Base-by-base conservation (phyloP, 2,329 filamentous ascomycete genomes). In the Cryoendolithus antarcticus region DNA sequence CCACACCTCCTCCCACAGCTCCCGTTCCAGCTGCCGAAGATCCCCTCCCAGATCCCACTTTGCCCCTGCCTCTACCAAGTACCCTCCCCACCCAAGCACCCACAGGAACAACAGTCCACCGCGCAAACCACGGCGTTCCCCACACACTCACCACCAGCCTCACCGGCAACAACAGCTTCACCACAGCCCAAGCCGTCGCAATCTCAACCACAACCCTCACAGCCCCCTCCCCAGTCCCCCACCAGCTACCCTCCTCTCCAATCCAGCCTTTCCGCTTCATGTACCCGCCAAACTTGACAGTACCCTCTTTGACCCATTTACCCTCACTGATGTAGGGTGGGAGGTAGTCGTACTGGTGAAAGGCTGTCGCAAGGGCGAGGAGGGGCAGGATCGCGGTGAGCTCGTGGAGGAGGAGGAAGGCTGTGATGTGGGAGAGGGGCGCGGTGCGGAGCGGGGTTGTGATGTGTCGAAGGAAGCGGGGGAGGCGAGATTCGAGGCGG, bases 81-180 rank as follows among this genome's bases (percentile, higher is more conserved):
- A 40, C 13, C 34, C 40, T 41, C 37, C 53, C 51, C 40, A 72
- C 63, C 7, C 67, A 10, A 29, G 55, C 56, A 44, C 52, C 57
- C 2, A 70, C 40, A 2, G 70, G 71, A 29, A 65, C 54, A 9
- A 82, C 61, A 30, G 83, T 64, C 13, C 74, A 64, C 32, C 78
- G 72, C 2, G 88, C 88, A 68, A 96, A 93, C 82, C 85, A 93
- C 3, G 91, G 91, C 34, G 91, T 94, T 9, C 74, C 81, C 85
- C 83, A 93, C 3, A 93, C 72, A 62, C 88, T 94, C 5, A 76
- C 62, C 19, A 80, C 65, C 44, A 98, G 74, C 49, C 91, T 72
- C 9, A 83, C 53, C 0, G 91, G 86, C 46, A 98, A 59, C 42
- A 96, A 56, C 10, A 77, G 77, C 64, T 98, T 98, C 1, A 86